Evolutionary conservation across 2,329 filamentous ascomycete species (phyloP).

Genomic region (Lachnellula hyalina): DNA sequence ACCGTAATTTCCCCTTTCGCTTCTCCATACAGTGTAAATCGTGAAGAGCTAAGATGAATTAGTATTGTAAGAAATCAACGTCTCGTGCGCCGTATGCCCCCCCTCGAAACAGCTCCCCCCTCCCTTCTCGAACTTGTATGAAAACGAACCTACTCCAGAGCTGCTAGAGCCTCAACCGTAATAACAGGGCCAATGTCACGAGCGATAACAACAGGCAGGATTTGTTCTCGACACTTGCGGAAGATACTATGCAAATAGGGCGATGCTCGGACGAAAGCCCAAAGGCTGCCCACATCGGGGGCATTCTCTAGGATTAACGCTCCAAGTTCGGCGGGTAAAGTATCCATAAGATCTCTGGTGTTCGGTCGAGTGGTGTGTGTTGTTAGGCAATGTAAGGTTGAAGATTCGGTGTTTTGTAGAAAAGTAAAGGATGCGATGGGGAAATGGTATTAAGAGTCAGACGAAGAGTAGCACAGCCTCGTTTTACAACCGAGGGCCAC

Average conservation of each 20-base stretch:
- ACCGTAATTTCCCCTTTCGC: not conserved
- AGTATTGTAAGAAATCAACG: too few species aligned
- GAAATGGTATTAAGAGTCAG: not conserved
- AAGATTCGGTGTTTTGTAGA: not conserved
- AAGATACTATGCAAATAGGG: not conserved
- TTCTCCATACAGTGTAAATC: not conserved
- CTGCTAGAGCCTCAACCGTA: not conserved
- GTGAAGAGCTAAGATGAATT: not conserved
- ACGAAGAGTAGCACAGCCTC: not conserved
- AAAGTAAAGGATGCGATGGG: not conserved
- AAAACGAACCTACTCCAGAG: not conserved
- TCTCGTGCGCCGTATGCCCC: too few species aligned
- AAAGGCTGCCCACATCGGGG: constrained; percentile 4
- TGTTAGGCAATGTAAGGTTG: not conserved
- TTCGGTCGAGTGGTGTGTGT: not conserved
- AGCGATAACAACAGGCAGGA: constrained; percentile 5
- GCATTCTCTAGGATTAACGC: constrained; percentile 1
- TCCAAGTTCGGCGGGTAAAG: not conserved
- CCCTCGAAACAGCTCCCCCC: too few species aligned
- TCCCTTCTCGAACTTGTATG: too few species aligned
- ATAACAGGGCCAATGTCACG: constrained; percentile 2
- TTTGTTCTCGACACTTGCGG: not conserved
- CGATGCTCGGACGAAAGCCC: constrained; percentile 5
- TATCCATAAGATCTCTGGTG: not conserved
- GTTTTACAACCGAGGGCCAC: not conserved